Evolutionary conservation across 2,329 filamentous ascomycete species (phyloP).

Genomic region (Diaporthe vaccinii): DNA sequence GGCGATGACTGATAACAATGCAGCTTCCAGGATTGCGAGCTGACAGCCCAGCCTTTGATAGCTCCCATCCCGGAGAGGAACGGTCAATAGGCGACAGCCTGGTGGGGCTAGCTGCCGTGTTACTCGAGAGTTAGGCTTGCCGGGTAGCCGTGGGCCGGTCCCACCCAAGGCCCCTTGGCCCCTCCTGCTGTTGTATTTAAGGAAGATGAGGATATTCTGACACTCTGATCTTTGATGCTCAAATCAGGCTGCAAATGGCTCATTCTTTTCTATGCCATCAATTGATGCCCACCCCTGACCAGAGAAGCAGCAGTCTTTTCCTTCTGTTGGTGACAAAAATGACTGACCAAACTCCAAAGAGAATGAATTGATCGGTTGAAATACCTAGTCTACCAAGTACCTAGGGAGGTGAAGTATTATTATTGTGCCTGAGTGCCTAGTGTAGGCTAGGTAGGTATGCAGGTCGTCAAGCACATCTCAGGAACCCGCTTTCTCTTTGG

Average conservation of each 20-base stretch:
- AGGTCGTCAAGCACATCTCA: slow-evolving; percentile 14
- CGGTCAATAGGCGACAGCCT: background rate
- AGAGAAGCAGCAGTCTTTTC: background rate
- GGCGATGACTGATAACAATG: slow-evolving; percentile 32
- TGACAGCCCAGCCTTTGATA: slow-evolving; percentile 26
- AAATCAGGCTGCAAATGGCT: background rate
- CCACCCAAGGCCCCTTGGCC: slow-evolving; percentile 10
- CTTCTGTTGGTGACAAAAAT: background rate
- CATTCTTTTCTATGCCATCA: background rate
- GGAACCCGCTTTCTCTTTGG: slow-evolving; percentile 3
- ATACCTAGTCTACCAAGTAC: background rate
- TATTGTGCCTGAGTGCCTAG: background rate
- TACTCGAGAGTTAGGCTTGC: background rate
- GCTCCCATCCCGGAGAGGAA: slow-evolving; percentile 1
- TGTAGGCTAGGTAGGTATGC: background rate
- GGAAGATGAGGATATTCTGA: slow-evolving; percentile 39
- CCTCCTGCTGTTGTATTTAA: slow-evolving; percentile 25
- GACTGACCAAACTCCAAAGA: background rate
- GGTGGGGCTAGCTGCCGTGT: background rate
- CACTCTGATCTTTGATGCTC: background rate
- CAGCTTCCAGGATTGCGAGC: slow-evolving; percentile 21
- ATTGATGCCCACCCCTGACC: background rate
- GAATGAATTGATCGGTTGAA: background rate
- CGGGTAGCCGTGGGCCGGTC: slow-evolving; percentile 18
- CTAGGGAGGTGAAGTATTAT: background rate